Percentiles rank a stretch among this genome's conserved stretches.
phyloP scores from a whole-genome alignment of 2,329 filamentous ascomycete genomes.

The Claviceps sp. region DNA sequence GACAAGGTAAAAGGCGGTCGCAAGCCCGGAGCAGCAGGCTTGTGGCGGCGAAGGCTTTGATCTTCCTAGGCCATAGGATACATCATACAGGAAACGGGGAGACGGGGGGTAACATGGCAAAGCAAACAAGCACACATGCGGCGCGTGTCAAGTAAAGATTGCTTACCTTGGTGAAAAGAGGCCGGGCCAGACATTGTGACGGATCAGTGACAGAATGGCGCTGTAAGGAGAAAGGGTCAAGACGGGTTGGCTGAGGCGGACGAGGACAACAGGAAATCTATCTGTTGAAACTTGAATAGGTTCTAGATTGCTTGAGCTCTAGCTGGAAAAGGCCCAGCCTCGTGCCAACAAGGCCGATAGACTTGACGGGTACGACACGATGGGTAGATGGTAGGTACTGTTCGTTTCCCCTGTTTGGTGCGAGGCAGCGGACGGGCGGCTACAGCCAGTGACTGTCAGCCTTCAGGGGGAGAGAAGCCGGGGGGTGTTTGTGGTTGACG shows the following conservation, averaged over 20 bases:
- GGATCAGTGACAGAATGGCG: neutral
- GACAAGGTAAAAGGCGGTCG: neutral
- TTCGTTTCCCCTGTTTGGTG: neutral
- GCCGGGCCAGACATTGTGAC: conserved; percentile 8
- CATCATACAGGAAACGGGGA: no score
- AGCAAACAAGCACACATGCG: neutral
- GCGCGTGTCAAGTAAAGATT: neutral
- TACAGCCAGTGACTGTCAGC: conserved; percentile 1
- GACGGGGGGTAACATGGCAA: neutral
- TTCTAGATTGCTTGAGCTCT: neutral
- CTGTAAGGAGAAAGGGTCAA: neutral
- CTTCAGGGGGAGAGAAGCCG: neutral
- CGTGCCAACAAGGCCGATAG: conserved; percentile 1
- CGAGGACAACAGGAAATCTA: neutral
- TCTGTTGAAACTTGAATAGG: neutral
- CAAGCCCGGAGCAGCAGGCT: neutral
- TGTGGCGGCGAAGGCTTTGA: neutral
- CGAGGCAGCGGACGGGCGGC: conserved; percentile 2
- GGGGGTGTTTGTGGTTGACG: neutral
- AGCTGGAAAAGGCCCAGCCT: neutral
- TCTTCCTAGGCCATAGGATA: neutral
- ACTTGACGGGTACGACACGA: neutral
- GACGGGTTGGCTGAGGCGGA: neutral
- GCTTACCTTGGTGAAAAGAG: conserved; percentile 9
- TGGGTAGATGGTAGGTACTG: neutral